Percentiles rank a stretch among this genome's conserved stretches.
phyloP scores from a whole-genome alignment of 345 rosid genomes.

The Turritis glabra region DNA sequence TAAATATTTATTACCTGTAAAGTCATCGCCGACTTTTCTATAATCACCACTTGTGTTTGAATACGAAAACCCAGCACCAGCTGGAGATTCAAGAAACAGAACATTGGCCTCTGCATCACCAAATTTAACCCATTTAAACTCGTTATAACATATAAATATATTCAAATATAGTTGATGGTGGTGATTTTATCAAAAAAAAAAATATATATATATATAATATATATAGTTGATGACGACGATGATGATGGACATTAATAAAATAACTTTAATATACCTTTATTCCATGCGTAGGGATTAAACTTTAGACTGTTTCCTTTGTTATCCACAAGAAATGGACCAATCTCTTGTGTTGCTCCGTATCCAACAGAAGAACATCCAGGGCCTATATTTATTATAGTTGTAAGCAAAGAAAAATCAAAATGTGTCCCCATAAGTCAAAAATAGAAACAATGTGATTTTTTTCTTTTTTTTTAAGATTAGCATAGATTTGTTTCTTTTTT shows the following conservation, averaged over 20 bases:
- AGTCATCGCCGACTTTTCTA: conserved; percentile 56
- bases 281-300: conserved; percentile 84
- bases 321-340: conserved; percentile 95
- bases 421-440: conserved; percentile 3
- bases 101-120: conserved; percentile 75
- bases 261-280: conserved; percentile 56
- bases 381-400: conserved; percentile 51
- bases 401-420: neutral
- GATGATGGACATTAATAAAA: neutral
- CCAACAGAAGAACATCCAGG: conserved; percentile 99
- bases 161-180: too few species aligned
- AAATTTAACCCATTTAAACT: conserved; percentile 5
- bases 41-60: conserved; percentile 70
- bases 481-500: too few species aligned
- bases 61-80: conserved; percentile 91
- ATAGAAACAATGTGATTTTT: too few species aligned
- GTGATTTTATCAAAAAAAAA: too few species aligned
- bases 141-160: neutral
- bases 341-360: conserved; percentile 98
- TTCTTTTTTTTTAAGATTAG: too few species aligned
- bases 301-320: conserved; percentile 59
- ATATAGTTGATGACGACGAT: too few species aligned
- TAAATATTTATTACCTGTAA: conserved; percentile 51
- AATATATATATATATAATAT: too few species aligned
- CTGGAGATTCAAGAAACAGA: conserved; percentile 85